Conservation (phyloP, 148 eudicot species). For the Rhododendron ferrugineum region DNA sequence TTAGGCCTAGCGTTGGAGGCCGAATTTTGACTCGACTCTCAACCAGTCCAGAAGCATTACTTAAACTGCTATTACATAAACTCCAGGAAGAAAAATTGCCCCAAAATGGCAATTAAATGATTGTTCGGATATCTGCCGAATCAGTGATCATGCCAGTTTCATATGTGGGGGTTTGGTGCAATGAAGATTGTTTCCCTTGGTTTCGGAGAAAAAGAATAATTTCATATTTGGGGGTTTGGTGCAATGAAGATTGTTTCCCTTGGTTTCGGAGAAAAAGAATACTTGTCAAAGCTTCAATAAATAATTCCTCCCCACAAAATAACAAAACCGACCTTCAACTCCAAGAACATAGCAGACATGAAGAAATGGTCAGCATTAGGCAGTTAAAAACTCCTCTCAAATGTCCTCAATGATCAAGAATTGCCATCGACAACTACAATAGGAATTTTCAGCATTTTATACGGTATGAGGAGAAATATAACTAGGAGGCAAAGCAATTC, state of each 20-base stretch:
- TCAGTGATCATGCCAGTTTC: neutral
- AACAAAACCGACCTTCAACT: neutral
- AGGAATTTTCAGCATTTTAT: neutral
- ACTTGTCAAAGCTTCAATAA: neutral
- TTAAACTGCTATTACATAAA: neutral
- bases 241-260: neutral
- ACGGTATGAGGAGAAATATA: neutral
- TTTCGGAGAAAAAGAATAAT: neutral
- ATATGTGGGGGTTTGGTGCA: neutral
- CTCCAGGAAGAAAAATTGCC: neutral
- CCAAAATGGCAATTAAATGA: neutral
- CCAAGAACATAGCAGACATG: neutral
- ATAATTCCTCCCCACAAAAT: neutral
- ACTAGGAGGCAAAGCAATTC: neutral
- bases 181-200: neutral
- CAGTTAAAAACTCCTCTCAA: neutral
- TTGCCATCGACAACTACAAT: neutral
- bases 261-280: neutral
- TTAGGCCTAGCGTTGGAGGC: neutral
- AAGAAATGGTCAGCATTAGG: neutral
- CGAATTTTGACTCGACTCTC: neutral
- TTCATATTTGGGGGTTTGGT: neutral
- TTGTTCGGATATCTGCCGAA: neutral
- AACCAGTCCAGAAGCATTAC: neutral
- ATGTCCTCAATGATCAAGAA: neutral